Base-by-base conservation (phyloP, 495 filamentous ascomycete genomes). In the Hypoxylon rickii region DNA sequence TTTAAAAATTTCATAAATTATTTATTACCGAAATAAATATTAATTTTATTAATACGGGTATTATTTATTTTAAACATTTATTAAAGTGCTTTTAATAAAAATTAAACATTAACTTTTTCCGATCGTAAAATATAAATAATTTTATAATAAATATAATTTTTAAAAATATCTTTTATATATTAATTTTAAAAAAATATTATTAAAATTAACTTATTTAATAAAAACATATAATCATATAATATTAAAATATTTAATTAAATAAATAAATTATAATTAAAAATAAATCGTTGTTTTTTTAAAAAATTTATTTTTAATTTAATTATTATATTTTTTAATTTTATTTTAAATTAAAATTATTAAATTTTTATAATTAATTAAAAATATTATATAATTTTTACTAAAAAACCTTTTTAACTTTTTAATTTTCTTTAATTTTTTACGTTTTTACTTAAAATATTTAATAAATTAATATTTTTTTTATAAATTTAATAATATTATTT, bases 321-420 rank as follows among this genome's bases (percentile, higher is more conserved):
- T 32, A 5, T 44, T 44, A 10, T 8, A 44, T 31, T 24, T 26
- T 32, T 11, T 26, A 16, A 4, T 44, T 32, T 44, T 44, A 26
- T 10, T 44, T 44, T 3, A 44, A 26, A 31, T 32, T 32, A 10
- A 10, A 10, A 29, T 29, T 29, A 29, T 29, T 29, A 29, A 29
- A 29, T 29, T 10, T 44, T 44, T 44, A 44, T 44, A 44, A 44
- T 44, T 32, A 4, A 18, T 44, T 44, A 44, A 44, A 18, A 44
- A 44, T 10, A 18, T 44, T 26, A 44, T 44, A 44, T 44, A 44
- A 43, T 43, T 26, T 43, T 43, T 43, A 29, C 24, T 43, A 10
- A 8, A 11, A 18, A 29, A 29, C n/a, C 15, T n/a, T 44, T 17
- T 18, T 44, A 15, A 31, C 11, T 18, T 18, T 32, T 31, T 44